phyloP scores from a whole-genome alignment of 306 rosid species.

The Lathyrus tuberosus region DNA sequence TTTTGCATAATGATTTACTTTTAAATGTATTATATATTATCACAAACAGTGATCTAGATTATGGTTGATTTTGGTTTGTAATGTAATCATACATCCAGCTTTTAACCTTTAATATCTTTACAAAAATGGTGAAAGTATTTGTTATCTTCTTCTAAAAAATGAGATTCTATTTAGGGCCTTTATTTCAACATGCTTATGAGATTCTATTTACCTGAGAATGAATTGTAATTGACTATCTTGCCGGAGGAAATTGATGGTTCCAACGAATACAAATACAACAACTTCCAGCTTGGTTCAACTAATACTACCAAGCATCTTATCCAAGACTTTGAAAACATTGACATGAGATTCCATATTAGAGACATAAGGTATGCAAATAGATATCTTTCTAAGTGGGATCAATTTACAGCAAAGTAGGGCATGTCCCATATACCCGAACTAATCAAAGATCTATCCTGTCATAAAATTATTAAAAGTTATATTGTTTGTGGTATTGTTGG shows the following conservation, averaged over 20 bases:
- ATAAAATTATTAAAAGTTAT: no score
- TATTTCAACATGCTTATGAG: constrained; percentile 8
- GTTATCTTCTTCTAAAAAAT: no score
- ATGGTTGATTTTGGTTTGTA: neutral
- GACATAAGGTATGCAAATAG: constrained; percentile 89
- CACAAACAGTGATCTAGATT: no score
- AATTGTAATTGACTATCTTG: neutral
- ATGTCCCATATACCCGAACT: constrained; percentile 88
- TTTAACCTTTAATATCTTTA: no score
- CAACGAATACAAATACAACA: constrained; percentile 84
- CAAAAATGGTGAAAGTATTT: no score
- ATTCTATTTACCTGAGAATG: constrained; percentile 1
- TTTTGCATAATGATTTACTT: no score
- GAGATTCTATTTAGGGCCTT: neutral
- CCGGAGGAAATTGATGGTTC: constrained; percentile 94
- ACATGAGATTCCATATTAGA: constrained; percentile 85
- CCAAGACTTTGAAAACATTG: constrained; percentile 66
- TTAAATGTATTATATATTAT: no score
- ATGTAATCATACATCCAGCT: no score
- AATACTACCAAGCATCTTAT: constrained; percentile 76
- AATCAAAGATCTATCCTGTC: constrained; percentile 14
- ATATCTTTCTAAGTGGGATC: constrained; percentile 90
- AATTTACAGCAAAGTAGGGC: constrained; percentile 83
- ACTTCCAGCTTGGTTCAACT: constrained; percentile 83
- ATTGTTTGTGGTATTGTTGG: no score